Conservation (phyloP, 306 rosid species). For the Canavalia ensiformis region DNA sequence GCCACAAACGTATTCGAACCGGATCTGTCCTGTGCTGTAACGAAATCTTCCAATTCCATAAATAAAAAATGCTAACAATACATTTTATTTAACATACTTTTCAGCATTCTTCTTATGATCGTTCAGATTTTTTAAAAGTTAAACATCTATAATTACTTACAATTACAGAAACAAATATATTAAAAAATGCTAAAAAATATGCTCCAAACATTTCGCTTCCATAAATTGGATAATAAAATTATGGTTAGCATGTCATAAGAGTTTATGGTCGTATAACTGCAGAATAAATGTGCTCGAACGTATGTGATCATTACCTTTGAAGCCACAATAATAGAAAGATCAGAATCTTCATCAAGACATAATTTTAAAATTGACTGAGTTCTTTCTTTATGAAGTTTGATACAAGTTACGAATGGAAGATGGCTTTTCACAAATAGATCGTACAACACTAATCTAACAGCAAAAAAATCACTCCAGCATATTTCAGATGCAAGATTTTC, state of each 20-base stretch:
- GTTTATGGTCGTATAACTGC: not conserved
- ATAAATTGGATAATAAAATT: not conserved
- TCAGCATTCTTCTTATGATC: too few species aligned
- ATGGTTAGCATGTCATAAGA: conserved; percentile 41
- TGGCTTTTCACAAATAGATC: conserved; percentile 47
- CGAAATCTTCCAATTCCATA: not conserved
- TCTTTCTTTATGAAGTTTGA: conserved; percentile 51
- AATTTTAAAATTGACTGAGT: conserved; percentile 48
- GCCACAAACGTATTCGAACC: not conserved
- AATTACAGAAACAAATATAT: too few species aligned
- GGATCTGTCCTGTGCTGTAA: not conserved
- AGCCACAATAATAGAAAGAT: conserved; percentile 39
- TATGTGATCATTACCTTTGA: conserved; percentile 9
- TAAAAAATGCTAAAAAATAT: too few species aligned
- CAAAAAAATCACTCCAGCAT: conserved; percentile 52
- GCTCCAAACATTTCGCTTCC: not conserved
- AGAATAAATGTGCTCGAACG: conserved; percentile 4
- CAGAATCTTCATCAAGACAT: conserved; percentile 35
- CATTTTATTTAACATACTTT: too few species aligned
- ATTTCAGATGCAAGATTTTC: conserved; percentile 49
- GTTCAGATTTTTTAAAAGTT: too few species aligned
- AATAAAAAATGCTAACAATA: too few species aligned
- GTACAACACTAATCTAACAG: conserved; percentile 60
- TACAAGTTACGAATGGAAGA: conserved; percentile 59
- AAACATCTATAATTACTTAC: too few species aligned